Evolutionary conservation across 1,139 yeast genomes (phyloP), one percentile per base, ranked within the genome.

Genomic region (Yarrowia galli): DNA sequence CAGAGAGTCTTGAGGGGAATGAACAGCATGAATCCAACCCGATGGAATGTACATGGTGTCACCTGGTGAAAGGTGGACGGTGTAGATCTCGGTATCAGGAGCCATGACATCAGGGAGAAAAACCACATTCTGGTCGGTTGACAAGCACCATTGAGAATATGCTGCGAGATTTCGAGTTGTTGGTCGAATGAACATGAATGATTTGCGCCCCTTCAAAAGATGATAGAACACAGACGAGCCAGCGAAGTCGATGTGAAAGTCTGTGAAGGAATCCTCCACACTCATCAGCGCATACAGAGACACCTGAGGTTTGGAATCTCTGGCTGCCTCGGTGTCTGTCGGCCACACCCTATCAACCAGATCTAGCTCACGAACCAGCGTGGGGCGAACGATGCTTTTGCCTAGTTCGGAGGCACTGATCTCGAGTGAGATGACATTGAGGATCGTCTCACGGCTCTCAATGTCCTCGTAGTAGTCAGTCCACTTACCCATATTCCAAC

Each of bases 21-120:
- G 87, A 0, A 92, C 98, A 0, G 96, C 89, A 77, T 92, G 98
- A 67, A 92, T 92, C 96, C 97, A 92, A 0, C 97, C 97, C 67
- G 96, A 87, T 1, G 98, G 97, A 18, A 92, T 89, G 18, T 92
- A 81, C 77, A 92, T 83, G 32, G 92, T 83, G 75, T 92, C 97
- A 0, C 97, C 97, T 0, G 85, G 82, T 0, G 75, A 72, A 28
- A 92, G 78, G 15, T 85, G 84, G n/a, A 90, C 88, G 6, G 66
- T 61, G 68, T 89, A 81, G 2, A 43, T 32, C 16, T 58, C 64
- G 4, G 97, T 77, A 9, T 75, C 76, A 1, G 36, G n/a, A 56
- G 74, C 73, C 45, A 83, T 75, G 68, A 85, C 78, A 61, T 87
- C 88, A 0, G 89, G 90, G 70, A 89, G 85, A 85, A 93, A 92